Base-by-base conservation (phyloP, 352 stramenopile genomes). In the Phytophthora sp. region DNA sequence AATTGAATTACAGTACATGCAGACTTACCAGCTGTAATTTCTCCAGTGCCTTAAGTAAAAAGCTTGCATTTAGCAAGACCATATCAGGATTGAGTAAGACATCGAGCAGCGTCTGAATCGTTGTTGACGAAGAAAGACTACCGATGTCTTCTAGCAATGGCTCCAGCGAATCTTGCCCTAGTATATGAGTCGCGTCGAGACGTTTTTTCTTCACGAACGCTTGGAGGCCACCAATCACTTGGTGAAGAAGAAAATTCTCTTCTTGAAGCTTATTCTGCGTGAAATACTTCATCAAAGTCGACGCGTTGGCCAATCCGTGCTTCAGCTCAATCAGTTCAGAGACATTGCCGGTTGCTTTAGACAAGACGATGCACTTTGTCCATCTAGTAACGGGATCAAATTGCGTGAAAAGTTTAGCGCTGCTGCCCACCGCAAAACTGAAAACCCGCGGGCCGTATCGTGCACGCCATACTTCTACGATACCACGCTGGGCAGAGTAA, bases 181-280 rank as follows among this genome's bases (percentile, higher is more conserved):
- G 57, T 0, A 73, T 79, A 46, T 79, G 69, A 1, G 54, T 50
- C 2, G 63, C 44, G 42, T 88, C 69, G 1, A 56, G 44, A 36
- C 67, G 65, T 62, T 83, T 89, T 65, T 87, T 87, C 64, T 89
- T 91, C 20, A 85, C 83, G 33, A 83, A 90, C n/a, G 80, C 73
- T 53, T 90, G 84, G 13, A 95, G 73, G 2, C 74, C 73, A 7
- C 82, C 82, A 23, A 92, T 86, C 11, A 95, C 74, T 60, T 95
- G 87, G 21, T 95, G 85, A 46, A 95, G 57, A 27, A 92, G 50
- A 44, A 93, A 95, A n/a, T 89, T 90, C 46, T 95, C 87, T 56
- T 95, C 85, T 69, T 95, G 85, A 9, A 91, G 79, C 44, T 91
- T 92, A 57, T 93, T 93, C 49, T 95, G 80, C 8, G 82, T 89